Conservation (phyloP, 176 grass and related monocot genomes). For the Phoenix dactylifera region DNA sequence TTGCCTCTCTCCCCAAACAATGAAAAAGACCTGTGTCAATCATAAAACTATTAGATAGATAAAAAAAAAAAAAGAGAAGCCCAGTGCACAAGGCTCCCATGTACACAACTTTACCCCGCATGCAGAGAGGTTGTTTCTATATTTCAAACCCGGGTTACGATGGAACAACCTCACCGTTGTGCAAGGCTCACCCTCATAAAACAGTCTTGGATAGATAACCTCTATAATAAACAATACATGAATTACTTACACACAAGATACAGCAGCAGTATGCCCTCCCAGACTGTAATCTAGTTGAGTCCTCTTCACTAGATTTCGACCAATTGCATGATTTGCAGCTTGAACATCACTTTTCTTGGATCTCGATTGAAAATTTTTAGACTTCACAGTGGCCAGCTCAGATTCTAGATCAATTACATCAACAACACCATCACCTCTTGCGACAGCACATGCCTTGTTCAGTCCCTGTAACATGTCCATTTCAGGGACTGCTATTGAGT, state of each 20-base stretch:
- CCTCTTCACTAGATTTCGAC: conserved; percentile 37
- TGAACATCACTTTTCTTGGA: conserved; percentile 32
- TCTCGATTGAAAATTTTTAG: conserved; percentile 18
- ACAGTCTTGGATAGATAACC: conserved; percentile 6
- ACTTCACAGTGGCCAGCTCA: conserved; percentile 37
- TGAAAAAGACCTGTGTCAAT: conserved; percentile 79
- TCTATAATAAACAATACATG: not conserved
- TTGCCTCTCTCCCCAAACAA: conserved; percentile 79
- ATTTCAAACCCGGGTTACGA: no score
- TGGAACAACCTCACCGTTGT: no score
- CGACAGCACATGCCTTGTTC: conserved; percentile 85
- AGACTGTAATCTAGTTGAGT: conserved; percentile 58
- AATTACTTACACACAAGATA: conserved; percentile 79
- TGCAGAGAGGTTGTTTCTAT: no score
- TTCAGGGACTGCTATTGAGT: conserved; percentile 71
- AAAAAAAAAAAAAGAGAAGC: no score
- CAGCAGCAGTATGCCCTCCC: conserved; percentile 78
- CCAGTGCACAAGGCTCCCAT: no score
- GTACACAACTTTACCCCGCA: no score
- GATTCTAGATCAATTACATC: conserved; percentile 84
- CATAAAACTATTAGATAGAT: conserved; percentile 22
- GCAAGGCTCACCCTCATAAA: no score
- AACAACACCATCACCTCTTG: conserved; percentile 82
- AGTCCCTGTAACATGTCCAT: conserved; percentile 43
- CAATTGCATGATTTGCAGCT: conserved; percentile 21